Evolutionary conservation across 306 rosid species (phyloP), one percentile per base, ranked within the genome.

Genomic region (Castanospermum australe): DNA sequence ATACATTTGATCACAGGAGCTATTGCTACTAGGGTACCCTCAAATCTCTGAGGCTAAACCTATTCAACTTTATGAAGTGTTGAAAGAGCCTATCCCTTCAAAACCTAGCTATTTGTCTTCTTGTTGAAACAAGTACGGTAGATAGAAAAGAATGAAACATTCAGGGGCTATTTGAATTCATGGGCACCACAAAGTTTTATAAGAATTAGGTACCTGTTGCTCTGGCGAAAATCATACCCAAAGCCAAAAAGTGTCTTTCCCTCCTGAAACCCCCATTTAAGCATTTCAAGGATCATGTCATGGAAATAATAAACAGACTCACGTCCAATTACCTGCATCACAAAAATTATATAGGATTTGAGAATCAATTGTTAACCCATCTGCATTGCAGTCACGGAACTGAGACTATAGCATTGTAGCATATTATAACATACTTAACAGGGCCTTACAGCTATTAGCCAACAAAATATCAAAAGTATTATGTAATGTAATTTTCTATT

Each of bases 161-260:
- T 28, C 32, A 28, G 32, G 32, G 32, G 32, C 32, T 28, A 28
- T 28, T 28, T 28, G 32, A 1, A 28, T 28, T 28, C 32, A 28
- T 3, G 32, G 32, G 32, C 32, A 28, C 32, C 32, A 28, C 32
- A n/a, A n/a, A 71, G 63, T 56, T 41, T 78, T 22, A 24, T 57
- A 48, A 39, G 57, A 56, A 47, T 54, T 62, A 64, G 69, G 39
- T 90, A 95, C 99, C 99, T 93, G 89, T 91, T 95, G 83, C 99
- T 95, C 86, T 95, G 98, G 63, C 99, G 99, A 83, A 95, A 95
- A 83, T 95, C 99, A 84, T 95, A 95, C 8, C 99, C 99, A 89
- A 95, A 95, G 33, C 99, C 99, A 87, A 95, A 95, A 81, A 95
- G 92, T 2, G 99, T 90, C 64, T 81, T 90, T 52, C 99, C 99